phyloP scores from a whole-genome alignment of 257 asterid species.

The Scutellaria galericulata region DNA sequence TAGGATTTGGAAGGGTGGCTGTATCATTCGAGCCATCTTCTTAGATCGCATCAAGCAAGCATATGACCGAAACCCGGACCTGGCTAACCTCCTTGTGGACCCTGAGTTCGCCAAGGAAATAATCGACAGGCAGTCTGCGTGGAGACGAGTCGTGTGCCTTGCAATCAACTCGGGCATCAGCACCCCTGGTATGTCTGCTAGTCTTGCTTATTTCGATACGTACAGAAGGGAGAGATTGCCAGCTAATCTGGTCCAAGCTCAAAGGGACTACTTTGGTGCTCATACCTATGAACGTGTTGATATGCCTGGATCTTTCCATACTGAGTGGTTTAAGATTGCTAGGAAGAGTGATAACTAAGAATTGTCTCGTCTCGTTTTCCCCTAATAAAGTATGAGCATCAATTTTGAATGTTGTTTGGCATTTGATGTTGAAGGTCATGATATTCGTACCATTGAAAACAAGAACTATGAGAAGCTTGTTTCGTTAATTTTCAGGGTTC shows the following conservation, averaged over 20 bases:
- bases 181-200: conserved; percentile 96
- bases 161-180: conserved; percentile 86
- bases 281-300: conserved; percentile 92
- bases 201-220: conserved; percentile 91
- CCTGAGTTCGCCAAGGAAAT: conserved; percentile 92
- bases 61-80: conserved; percentile 82
- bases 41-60: conserved; percentile 95
- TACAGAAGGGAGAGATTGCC: conserved; percentile 88
- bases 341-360: conserved; percentile 47
- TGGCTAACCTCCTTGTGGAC: conserved; percentile 88
- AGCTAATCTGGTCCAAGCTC: conserved; percentile 95
- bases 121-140: conserved; percentile 83
- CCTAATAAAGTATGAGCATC: conserved; percentile 35
- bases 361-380: background rate
- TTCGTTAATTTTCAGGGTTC: conserved; percentile 3
- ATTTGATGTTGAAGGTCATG: background rate
- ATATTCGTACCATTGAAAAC: conserved; percentile 15
- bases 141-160: conserved; percentile 91
- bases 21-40: conserved; percentile 93
- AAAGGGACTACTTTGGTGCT: conserved; percentile 96
- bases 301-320: conserved; percentile 76
- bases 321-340: conserved; percentile 96
- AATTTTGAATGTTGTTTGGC: conserved; percentile 24
- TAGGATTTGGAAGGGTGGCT: conserved; percentile 97
- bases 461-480: conserved; percentile 20